Percentiles rank a stretch among this genome's conserved stretches.
Evolutionary conservation across 2,329 filamentous ascomycete genomes (phyloP).

Genomic region (Botrytis fragariae): DNA sequence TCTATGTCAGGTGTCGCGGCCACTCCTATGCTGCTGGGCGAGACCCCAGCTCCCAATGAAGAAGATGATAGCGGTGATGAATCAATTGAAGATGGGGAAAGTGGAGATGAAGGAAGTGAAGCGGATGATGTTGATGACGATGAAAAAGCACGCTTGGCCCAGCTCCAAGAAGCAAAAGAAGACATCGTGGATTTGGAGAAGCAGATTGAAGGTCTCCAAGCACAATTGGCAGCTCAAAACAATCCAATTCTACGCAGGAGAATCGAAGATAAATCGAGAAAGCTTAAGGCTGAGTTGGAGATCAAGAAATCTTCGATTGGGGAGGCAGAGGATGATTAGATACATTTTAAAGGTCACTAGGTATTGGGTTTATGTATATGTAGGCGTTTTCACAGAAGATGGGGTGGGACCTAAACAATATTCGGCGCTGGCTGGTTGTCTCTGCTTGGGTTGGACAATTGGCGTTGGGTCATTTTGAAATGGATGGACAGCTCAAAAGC

Average conservation of each 20-base stretch:
- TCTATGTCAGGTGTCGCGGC: slow-evolving; percentile 30
- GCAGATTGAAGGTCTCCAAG: slow-evolving; percentile 45
- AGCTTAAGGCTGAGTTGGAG: slow-evolving; percentile 52
- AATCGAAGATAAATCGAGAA: slow-evolving; percentile 48
- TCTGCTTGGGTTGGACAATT: neutral
- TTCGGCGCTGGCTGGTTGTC: neutral
- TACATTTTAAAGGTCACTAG: no score
- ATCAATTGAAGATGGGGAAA: slow-evolving; percentile 46
- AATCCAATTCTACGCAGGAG: slow-evolving; percentile 51
- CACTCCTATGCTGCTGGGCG: slow-evolving; percentile 32
- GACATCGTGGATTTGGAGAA: slow-evolving; percentile 55
- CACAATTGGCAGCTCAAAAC: slow-evolving; percentile 43
- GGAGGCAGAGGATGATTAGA: slow-evolving; percentile 35
- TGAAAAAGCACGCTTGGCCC: slow-evolving; percentile 47
- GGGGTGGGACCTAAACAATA: neutral
- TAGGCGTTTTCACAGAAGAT: neutral
- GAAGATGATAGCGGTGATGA: slow-evolving; percentile 42
- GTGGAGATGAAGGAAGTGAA: slow-evolving; percentile 45
- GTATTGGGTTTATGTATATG: neutral
- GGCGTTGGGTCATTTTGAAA: neutral
- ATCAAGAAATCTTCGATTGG: slow-evolving; percentile 48
- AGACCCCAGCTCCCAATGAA: slow-evolving; percentile 27
- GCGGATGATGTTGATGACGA: slow-evolving; percentile 50
- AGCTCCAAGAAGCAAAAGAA: slow-evolving; percentile 47
- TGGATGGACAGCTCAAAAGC: neutral